phyloP scores from a whole-genome alignment of 2,329 filamentous ascomycete genomes.

The Xylariaceae sp. region DNA sequence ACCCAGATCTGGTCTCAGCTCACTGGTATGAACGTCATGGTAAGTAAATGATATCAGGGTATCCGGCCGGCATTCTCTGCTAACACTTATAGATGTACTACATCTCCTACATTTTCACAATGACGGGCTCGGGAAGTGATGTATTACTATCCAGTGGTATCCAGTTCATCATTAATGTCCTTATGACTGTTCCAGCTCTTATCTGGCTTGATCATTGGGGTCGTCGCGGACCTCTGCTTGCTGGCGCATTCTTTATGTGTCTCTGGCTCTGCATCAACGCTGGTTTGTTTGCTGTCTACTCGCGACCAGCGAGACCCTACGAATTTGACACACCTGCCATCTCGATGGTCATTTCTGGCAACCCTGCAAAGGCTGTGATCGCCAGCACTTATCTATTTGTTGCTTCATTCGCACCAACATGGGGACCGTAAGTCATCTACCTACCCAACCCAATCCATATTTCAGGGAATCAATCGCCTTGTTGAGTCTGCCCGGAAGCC shows the following conservation, averaged over 20 bases:
- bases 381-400: constrained; percentile 69
- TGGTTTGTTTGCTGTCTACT: constrained; percentile 48
- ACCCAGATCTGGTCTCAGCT: constrained; percentile 77
- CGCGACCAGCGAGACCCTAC: constrained; percentile 35
- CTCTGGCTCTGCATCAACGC: constrained; percentile 51
- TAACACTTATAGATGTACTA: constrained; percentile 59
- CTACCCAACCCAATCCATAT: neutral
- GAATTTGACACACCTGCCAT: constrained; percentile 46
- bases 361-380: constrained; percentile 60
- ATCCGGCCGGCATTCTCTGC: constrained; percentile 18
- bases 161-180: constrained; percentile 78
- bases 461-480: neutral
- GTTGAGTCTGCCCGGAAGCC: neutral
- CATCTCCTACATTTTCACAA: constrained; percentile 70
- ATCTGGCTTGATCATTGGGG: constrained; percentile 77
- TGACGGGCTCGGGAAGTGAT: constrained; percentile 67
- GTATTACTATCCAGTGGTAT: constrained; percentile 69
- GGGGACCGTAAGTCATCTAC: constrained; percentile 39
- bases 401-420: constrained; percentile 51
- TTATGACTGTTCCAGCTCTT: constrained; percentile 76
- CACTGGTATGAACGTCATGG: constrained; percentile 78
- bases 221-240: constrained; percentile 67
- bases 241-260: constrained; percentile 67
- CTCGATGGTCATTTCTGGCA: constrained; percentile 51
- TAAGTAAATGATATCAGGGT: constrained; percentile 36